These are phyloP conservation scores for Penicillium sp. DNA, from an alignment of 2,329 filamentous ascomycete genomes.

Conservation along the genomic window DNA sequence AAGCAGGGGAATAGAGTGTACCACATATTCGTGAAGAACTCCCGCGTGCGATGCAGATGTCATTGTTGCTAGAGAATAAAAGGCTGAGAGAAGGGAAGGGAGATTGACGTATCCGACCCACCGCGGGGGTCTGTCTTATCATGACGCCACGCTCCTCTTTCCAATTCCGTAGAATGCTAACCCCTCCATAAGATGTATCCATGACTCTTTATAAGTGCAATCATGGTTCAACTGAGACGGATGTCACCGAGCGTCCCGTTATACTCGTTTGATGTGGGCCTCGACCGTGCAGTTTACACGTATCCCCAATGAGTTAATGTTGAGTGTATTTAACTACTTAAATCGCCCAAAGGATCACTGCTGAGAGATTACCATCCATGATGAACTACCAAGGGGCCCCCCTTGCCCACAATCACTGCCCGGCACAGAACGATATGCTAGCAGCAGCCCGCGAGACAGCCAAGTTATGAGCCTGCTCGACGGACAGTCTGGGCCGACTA, in stretches of 20 bases:
- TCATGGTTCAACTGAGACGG: neutral
- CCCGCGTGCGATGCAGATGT: slow-evolving; percentile 24
- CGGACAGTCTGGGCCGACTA: slow-evolving; percentile 34
- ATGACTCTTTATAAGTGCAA: neutral
- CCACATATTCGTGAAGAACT: slow-evolving; percentile 36
- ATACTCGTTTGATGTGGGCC: neutral
- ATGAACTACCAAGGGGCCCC: neutral
- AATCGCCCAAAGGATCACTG: neutral
- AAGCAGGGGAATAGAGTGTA: neutral
- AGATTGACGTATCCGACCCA: slow-evolving; percentile 15
- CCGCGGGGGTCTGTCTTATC: slow-evolving; percentile 10
- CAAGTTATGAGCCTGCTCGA: slow-evolving; percentile 2
- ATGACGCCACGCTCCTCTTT: neutral
- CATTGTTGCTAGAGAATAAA: slow-evolving; percentile 4
- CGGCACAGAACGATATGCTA: neutral
- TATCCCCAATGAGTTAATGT: neutral
- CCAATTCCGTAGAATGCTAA: neutral
- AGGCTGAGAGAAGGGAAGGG: neutral
- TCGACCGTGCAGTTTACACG: neutral
- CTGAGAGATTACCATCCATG: neutral
- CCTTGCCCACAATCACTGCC: too few species aligned
- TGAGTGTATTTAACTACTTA: neutral
- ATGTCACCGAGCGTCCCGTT: neutral
- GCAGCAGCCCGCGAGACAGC: neutral
- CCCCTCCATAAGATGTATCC: neutral